These are phyloP conservation scores for Triangularia setosa DNA, from an alignment of 2,329 filamentous ascomycete species.

Conservation along the genomic window DNA sequence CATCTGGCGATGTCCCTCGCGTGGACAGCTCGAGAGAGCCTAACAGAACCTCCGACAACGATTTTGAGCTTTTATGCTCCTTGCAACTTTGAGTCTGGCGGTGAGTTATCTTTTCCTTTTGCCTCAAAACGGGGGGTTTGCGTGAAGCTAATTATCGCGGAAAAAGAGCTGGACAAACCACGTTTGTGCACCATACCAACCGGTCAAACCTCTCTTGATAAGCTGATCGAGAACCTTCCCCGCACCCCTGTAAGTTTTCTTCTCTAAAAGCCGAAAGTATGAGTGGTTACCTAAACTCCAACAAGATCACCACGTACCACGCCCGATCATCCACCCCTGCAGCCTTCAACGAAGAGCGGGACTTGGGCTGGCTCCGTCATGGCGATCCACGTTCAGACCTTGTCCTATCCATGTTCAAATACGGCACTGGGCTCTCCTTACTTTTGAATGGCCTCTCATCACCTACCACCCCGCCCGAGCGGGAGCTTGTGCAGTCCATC, in stretches of 20 bases:
- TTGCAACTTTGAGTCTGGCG: constrained; percentile 8
- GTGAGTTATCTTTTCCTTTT: constrained; percentile 23
- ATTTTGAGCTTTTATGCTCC: constrained; percentile 37
- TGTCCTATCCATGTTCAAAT: not conserved
- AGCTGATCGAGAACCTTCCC: no score
- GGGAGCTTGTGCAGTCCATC: not conserved
- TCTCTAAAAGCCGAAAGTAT: no score
- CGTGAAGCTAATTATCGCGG: not conserved
- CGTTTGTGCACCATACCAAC: no score
- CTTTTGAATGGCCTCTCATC: constrained; percentile 1
- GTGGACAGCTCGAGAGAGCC: constrained; percentile 31
- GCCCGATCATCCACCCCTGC: not conserved
- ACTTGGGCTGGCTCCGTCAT: not conserved
- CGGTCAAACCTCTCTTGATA: no score
- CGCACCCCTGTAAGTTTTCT: no score
- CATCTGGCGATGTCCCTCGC: constrained; percentile 41
- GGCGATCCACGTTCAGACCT: constrained; percentile 7
- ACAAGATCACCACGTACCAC: not conserved
- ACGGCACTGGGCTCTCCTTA: not conserved
- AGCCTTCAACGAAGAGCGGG: not conserved
- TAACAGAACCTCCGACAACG: constrained; percentile 34
- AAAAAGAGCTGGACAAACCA: not conserved
- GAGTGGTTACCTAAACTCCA: not conserved
- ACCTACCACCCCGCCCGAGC: not conserved
- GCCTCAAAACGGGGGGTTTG: constrained; percentile 31